Evolutionary conservation across 2,329 filamentous ascomycete genomes (phyloP).

Genomic region (Apiospora hydei): DNA sequence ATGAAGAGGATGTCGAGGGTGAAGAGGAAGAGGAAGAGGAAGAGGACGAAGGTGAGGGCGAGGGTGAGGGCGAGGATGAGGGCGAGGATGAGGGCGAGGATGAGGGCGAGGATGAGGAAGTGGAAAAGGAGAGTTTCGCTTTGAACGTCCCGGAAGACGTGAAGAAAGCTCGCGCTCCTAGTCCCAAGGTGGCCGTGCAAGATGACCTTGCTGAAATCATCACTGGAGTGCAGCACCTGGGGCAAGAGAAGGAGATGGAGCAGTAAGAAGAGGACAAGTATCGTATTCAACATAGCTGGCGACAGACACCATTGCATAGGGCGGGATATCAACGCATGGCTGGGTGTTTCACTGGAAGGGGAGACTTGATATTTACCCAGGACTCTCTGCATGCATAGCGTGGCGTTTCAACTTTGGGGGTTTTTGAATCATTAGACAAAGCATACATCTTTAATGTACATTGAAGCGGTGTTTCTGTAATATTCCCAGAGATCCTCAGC

Average conservation of each 20-base stretch:
- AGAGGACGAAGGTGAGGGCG: no score
- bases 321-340: constrained; percentile 1
- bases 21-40: constrained; percentile 39
- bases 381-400: constrained; percentile 14
- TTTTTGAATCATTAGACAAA: constrained; percentile 9
- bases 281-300: constrained; percentile 23
- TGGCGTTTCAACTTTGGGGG: constrained; percentile 1
- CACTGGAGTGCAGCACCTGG: constrained; percentile 63
- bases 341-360: constrained; percentile 1
- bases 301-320: constrained; percentile 1
- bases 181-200: constrained; percentile 41
- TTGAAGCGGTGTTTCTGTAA: background rate
- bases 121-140: constrained; percentile 27
- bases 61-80: background rate
- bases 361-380: constrained; percentile 1
- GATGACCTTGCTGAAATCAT: constrained; percentile 65
- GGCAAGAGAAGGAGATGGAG: constrained; percentile 48
- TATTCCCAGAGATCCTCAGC: background rate
- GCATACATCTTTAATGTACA: constrained; percentile 17
- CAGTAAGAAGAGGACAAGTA: background rate
- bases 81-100: constrained; percentile 38
- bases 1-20: constrained; percentile 40
- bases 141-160: constrained; percentile 13
- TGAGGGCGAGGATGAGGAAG: constrained; percentile 16
- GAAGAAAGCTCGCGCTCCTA: constrained; percentile 27